phyloP scores from a whole-genome alignment of 352 stramenopile species.

The Pythium phragmitis region DNA sequence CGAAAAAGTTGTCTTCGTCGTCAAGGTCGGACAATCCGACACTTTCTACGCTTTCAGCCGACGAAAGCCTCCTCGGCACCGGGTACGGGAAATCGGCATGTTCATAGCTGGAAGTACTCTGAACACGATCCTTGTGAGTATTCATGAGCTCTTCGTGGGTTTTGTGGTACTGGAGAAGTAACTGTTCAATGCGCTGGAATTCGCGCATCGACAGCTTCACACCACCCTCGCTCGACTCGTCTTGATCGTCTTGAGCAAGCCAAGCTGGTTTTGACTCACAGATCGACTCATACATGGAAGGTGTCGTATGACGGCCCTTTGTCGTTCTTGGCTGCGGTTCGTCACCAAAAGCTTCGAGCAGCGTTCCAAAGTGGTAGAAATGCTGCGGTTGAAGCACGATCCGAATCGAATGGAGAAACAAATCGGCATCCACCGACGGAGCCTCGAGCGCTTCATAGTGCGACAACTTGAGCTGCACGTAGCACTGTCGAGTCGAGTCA shows the following conservation, averaged over 20 bases:
- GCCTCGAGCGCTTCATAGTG: slow-evolving; percentile 76
- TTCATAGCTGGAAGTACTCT: slow-evolving; percentile 4
- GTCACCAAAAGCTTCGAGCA: slow-evolving; percentile 63
- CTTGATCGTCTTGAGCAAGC: slow-evolving; percentile 49
- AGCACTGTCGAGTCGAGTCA: slow-evolving; percentile 62
- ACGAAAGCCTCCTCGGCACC: slow-evolving; percentile 54
- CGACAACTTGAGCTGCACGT: slow-evolving; percentile 81
- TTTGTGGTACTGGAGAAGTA: slow-evolving; percentile 77
- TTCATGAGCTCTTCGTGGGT: slow-evolving; percentile 62
- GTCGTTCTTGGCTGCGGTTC: slow-evolving; percentile 3
- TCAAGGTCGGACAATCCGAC: slow-evolving; percentile 82
- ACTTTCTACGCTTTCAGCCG: slow-evolving; percentile 78
- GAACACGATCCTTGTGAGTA: slow-evolving; percentile 10
- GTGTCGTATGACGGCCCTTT: slow-evolving; percentile 29
- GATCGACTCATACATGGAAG: slow-evolving; percentile 73
- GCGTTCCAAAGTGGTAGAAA: slow-evolving; percentile 64
- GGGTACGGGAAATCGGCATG: slow-evolving; percentile 31
- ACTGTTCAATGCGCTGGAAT: slow-evolving; percentile 84
- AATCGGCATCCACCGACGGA: slow-evolving; percentile 68
- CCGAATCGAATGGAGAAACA: slow-evolving; percentile 83
- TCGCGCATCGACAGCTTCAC: slow-evolving; percentile 75
- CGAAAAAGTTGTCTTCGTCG: slow-evolving; percentile 83
- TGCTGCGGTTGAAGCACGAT: slow-evolving; percentile 81
- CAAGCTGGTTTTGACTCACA: slow-evolving; percentile 64
- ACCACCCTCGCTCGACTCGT: slow-evolving; percentile 20